phyloP scores from a whole-genome alignment of 495 filamentous ascomycete species.

The Alectoria sarmentosa region DNA sequence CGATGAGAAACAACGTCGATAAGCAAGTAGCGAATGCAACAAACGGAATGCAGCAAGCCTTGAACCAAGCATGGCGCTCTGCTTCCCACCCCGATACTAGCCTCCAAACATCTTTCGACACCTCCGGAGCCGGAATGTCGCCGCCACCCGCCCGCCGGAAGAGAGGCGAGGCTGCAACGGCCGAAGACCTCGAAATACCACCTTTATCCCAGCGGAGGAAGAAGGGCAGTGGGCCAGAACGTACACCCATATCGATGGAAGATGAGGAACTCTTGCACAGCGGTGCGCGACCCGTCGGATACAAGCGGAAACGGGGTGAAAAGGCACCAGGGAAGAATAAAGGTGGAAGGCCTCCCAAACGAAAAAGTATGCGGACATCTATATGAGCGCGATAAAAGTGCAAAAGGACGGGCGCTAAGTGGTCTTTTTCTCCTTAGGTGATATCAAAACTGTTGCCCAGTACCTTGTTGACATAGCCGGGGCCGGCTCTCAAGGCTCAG shows the following conservation, averaged over 20 bases:
- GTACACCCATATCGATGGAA: constrained; percentile 19
- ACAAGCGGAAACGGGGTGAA: constrained; percentile 9
- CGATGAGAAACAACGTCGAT: constrained; percentile 12
- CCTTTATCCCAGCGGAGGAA: constrained; percentile 11
- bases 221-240: constrained; percentile 11
- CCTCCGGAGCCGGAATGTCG: background rate
- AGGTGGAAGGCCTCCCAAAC: constrained; percentile 7
- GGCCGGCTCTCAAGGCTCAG: background rate
- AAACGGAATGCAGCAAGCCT: constrained; percentile 17
- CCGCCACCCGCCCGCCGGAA: constrained; percentile 7
- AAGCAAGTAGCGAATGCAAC: constrained; percentile 17
- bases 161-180: background rate
- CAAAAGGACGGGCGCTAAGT: constrained; percentile 18
- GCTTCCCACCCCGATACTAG: constrained; percentile 6
- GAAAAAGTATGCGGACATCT: constrained; percentile 21
- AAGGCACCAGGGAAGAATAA: constrained; percentile 8
- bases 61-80: constrained; percentile 15
- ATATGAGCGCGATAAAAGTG: constrained; percentile 12
- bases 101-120: constrained; percentile 1
- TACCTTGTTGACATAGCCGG: constrained; percentile 16
- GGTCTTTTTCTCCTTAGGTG: constrained; percentile 16
- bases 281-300: background rate
- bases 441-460: constrained; percentile 15
- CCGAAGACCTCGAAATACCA: constrained; percentile 5
- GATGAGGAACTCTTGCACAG: constrained; percentile 5